Evolutionary conservation across 805 yeast genomes (phyloP).

Genomic region (Ogataea nitratoaversa): DNA sequence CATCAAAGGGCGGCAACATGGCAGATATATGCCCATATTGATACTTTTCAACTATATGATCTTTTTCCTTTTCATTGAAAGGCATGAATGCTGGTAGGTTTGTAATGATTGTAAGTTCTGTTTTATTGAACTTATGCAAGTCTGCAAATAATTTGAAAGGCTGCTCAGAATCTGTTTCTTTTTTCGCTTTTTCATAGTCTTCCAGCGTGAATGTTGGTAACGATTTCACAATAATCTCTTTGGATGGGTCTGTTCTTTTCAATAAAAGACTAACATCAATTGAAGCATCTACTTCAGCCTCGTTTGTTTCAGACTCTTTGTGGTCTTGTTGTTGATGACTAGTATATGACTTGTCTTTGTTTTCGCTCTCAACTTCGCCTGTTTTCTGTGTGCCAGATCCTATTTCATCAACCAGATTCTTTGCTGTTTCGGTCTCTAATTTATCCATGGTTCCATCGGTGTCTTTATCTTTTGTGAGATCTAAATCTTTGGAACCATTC

Average conservation of each 20-base stretch:
- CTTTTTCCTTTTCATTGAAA: slow-evolving; percentile 35
- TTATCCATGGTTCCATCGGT: no score
- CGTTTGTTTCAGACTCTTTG: background rate
- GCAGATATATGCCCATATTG: slow-evolving; percentile 57
- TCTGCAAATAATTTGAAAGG: slow-evolving; percentile 48
- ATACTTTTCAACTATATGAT: slow-evolving; percentile 27
- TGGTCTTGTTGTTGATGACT: no score
- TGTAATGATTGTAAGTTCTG: slow-evolving; percentile 45
- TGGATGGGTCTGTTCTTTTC: slow-evolving; percentile 29
- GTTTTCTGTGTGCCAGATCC: no score
- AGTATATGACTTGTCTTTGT: no score
- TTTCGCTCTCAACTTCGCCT: no score
- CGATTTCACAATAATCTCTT: slow-evolving; percentile 27
- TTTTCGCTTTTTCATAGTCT: slow-evolving; percentile 17
- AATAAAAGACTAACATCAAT: slow-evolving; percentile 33
- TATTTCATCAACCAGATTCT: no score
- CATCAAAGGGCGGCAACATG: slow-evolving; percentile 60
- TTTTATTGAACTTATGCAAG: slow-evolving; percentile 37
- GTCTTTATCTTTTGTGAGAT: background rate
- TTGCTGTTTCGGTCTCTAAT: no score
- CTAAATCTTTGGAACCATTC: background rate
- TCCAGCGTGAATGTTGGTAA: slow-evolving; percentile 31
- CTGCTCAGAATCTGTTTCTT: slow-evolving; percentile 6
- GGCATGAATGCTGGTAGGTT: slow-evolving; percentile 46
- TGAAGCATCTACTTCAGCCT: background rate